phyloP scores from a whole-genome alignment of 1,284 basidiomycete genomes.

The Singerocomus rubriflavus region DNA sequence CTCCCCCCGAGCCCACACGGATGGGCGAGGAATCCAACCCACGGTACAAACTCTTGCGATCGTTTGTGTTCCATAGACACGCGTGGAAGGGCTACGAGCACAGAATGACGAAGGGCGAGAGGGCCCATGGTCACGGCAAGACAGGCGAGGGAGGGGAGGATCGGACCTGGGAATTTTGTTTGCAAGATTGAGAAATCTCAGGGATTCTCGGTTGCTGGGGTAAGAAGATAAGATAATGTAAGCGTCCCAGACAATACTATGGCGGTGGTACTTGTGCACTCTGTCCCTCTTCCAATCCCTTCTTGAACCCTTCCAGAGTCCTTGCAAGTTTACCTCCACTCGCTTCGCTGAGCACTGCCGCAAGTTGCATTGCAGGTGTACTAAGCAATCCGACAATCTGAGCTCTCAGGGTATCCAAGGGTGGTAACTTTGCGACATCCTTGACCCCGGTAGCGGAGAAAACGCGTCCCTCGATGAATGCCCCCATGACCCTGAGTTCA shows the following conservation, averaged over 20 bases:
- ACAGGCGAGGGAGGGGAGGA: conserved; percentile 74
- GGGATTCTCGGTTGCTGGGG: not conserved
- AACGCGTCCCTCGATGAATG: conserved; percentile 69
- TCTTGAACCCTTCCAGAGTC: conserved; percentile 75
- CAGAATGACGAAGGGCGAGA: conserved; percentile 85
- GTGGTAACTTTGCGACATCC: conserved; percentile 65
- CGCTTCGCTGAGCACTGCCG: conserved; percentile 67
- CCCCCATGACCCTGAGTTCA: conserved; percentile 69
- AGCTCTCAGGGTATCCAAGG: conserved; percentile 65
- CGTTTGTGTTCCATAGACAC: conserved; percentile 76
- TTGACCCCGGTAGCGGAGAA: conserved; percentile 56
- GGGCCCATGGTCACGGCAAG: conserved; percentile 60
- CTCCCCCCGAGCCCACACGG: conserved; percentile 50
- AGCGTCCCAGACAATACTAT: conserved; percentile 15
- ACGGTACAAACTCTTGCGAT: conserved; percentile 71
- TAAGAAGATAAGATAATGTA: conserved; percentile 2
- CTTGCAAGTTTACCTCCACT: conserved; percentile 70
- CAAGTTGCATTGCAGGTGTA: conserved; percentile 66
- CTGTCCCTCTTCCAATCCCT: conserved; percentile 60
- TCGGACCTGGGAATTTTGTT: conserved; percentile 75
- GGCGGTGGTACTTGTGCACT: conserved; percentile 18
- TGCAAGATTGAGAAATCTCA: conserved; percentile 33
- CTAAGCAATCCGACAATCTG: conserved; percentile 76
- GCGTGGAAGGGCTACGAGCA: conserved; percentile 87
- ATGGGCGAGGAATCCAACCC: conserved; percentile 54